These are phyloP conservation scores for Dicorynia guianensis DNA, from an alignment of 306 rosid genomes.

Conservation along the genomic window DNA sequence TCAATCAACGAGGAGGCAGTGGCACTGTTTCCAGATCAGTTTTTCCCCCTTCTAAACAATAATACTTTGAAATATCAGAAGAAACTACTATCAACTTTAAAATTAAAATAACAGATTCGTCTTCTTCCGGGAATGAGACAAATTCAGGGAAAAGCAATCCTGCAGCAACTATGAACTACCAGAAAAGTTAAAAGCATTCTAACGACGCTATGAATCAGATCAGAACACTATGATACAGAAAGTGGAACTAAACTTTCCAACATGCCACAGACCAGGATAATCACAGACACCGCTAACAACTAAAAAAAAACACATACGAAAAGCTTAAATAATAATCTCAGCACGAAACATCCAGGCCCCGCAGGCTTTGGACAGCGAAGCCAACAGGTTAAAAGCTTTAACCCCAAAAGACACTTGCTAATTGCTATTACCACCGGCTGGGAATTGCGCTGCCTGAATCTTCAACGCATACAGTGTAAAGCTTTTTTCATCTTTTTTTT, in stretches of 20 bases:
- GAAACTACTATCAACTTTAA: not conserved
- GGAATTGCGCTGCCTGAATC: not conserved
- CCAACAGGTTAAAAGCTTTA: not conserved
- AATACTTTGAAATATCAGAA: not conserved
- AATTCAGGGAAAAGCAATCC: too few relatives aligned
- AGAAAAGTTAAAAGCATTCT: too few relatives aligned
- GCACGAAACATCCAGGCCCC: slow-evolving; percentile 19
- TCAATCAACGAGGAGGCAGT: not conserved
- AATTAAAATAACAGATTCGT: too few relatives aligned
- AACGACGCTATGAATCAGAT: too few relatives aligned
- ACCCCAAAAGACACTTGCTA: too few relatives aligned
- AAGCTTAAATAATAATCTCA: not conserved
- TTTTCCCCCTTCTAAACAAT: not conserved
- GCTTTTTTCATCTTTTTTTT: too few relatives aligned
- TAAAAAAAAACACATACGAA: not conserved
- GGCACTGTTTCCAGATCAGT: not conserved
- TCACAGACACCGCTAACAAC: slow-evolving; percentile 3
- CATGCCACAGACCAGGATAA: slow-evolving; percentile 1
- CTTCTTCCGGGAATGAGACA: too few relatives aligned
- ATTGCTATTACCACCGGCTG: not conserved
- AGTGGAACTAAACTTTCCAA: not conserved
- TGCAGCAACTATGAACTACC: too few relatives aligned
- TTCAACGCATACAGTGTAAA: too few relatives aligned
- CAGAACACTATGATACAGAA: slow-evolving; percentile 3
- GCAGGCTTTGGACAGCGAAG: slow-evolving; percentile 17